Percentiles rank a stretch among this genome's conserved stretches.
Evolutionary conservation across 768 basidiomycete genomes (phyloP).

Genomic region (Leccinellum rugosiceps): DNA sequence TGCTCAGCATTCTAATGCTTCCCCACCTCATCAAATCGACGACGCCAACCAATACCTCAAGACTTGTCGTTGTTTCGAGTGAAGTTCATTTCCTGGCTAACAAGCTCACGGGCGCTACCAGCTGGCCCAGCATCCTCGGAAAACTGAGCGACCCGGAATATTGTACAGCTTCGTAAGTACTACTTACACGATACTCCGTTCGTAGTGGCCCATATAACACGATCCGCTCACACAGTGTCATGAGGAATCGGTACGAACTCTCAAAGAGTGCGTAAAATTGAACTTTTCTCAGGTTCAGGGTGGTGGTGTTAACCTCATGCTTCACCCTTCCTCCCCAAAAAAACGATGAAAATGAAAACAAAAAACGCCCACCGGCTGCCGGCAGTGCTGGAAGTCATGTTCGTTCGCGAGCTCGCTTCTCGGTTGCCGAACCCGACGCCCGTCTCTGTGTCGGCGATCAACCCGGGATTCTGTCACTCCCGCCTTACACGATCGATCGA

Average conservation of each 20-base stretch:
- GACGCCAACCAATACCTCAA: slow-evolving; percentile 18
- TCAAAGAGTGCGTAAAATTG: slow-evolving; percentile 24
- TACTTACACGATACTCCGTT: background rate
- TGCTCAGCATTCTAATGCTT: slow-evolving; percentile 35
- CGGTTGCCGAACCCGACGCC: slow-evolving; percentile 28
- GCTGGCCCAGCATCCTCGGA: slow-evolving; percentile 27
- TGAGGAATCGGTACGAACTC: slow-evolving; percentile 24
- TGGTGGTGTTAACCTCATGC: background rate
- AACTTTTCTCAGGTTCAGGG: background rate
- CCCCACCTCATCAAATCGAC: slow-evolving; percentile 33
- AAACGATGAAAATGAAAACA: background rate
- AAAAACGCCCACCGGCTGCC: background rate
- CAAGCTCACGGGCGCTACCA: slow-evolving; percentile 4
- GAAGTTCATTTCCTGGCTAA: slow-evolving; percentile 20
- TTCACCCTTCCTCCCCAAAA: too few species aligned
- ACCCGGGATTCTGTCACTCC: slow-evolving; percentile 38
- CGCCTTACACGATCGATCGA: slow-evolving; percentile 23
- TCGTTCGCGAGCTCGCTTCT: slow-evolving; percentile 33
- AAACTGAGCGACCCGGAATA: slow-evolving; percentile 26
- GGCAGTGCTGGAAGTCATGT: slow-evolving; percentile 35
- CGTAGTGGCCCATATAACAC: background rate
- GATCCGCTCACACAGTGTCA: slow-evolving; percentile 13
- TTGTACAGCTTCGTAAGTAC: slow-evolving; percentile 25
- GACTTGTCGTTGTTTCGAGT: slow-evolving; percentile 33
- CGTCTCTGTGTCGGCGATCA: slow-evolving; percentile 30